phyloP scores from a whole-genome alignment of 2,329 filamentous ascomycete genomes.

The Cladorrhinum sp. region DNA sequence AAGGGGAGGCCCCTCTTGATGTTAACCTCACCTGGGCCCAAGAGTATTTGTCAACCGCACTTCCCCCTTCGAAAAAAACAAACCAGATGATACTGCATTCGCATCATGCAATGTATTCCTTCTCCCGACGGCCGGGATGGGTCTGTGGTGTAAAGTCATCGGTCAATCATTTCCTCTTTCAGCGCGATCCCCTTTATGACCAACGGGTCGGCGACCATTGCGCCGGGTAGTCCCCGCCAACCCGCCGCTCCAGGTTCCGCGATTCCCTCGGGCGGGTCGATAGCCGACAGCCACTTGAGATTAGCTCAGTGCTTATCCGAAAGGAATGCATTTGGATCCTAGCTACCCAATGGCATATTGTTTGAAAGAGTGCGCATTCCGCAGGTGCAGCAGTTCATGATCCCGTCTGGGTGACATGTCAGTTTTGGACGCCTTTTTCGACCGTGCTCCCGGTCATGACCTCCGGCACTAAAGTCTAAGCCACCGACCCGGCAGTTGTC shows the following conservation, averaged over 20 bases:
- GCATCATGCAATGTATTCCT: background rate
- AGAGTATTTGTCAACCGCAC: background rate
- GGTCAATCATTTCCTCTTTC: slow-evolving; percentile 1
- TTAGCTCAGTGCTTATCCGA: background rate
- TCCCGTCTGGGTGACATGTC: background rate
- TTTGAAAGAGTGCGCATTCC: background rate
- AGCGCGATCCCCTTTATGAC: background rate
- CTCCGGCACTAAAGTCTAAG: too few species aligned
- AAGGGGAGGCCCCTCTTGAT: background rate
- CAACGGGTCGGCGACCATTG: slow-evolving; percentile 3
- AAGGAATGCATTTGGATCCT: too few species aligned
- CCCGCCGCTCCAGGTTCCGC: background rate
- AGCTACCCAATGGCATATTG: background rate
- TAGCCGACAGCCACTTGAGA: background rate
- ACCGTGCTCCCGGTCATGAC: background rate
- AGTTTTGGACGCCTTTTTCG: background rate
- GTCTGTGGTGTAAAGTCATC: background rate
- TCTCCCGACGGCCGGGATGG: background rate
- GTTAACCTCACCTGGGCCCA: background rate
- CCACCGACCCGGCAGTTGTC: background rate
- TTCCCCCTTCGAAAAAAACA: background rate
- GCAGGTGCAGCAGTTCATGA: background rate
- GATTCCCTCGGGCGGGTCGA: background rate
- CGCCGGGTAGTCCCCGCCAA: background rate
- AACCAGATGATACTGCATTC: background rate